Evolutionary conservation across 331 rosid genomes (phyloP).

Genomic region (Stylosanthes scabra): DNA sequence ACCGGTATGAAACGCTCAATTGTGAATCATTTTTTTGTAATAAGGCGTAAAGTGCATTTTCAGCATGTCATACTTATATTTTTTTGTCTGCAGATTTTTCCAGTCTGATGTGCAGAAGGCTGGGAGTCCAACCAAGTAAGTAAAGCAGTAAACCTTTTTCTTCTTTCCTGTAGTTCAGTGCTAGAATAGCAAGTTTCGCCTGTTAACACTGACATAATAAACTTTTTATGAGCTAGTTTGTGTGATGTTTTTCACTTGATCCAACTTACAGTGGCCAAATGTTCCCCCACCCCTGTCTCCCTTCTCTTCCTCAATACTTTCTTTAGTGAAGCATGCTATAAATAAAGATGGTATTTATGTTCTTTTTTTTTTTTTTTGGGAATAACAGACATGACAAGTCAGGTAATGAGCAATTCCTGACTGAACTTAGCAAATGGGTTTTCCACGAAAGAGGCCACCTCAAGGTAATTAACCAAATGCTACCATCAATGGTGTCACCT

Average conservation of each 20-base stretch:
- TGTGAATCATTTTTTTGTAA: slow-evolving; percentile 29
- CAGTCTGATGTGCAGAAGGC: slow-evolving; percentile 90
- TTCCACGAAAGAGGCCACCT: slow-evolving; percentile 98
- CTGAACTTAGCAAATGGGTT: slow-evolving; percentile 92
- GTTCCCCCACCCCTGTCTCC: too few species aligned
- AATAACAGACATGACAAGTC: slow-evolving; percentile 79
- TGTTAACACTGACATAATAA: slow-evolving; percentile 4
- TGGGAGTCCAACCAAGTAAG: slow-evolving; percentile 71
- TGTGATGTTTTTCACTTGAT: not conserved
- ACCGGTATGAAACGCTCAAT: slow-evolving; percentile 59
- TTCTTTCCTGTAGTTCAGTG: slow-evolving; percentile 15
- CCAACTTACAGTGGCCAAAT: slow-evolving; percentile 1
- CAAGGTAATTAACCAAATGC: slow-evolving; percentile 62
- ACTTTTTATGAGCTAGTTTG: slow-evolving; percentile 11
- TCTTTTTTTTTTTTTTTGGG: slow-evolving; percentile 3
- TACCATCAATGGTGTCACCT: not conserved
- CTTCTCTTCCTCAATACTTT: not conserved
- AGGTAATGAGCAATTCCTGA: slow-evolving; percentile 85
- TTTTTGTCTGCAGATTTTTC: slow-evolving; percentile 70
- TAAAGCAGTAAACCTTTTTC: slow-evolving; percentile 11
- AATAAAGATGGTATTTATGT: not conserved
- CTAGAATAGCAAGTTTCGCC: slow-evolving; percentile 3
- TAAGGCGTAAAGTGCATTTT: slow-evolving; percentile 26
- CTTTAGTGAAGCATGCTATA: slow-evolving; percentile 1
- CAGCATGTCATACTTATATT: slow-evolving; percentile 21